phyloP scores from a whole-genome alignment of 192 early-diverging fungal species.

The Paraglomus brasilianum region DNA sequence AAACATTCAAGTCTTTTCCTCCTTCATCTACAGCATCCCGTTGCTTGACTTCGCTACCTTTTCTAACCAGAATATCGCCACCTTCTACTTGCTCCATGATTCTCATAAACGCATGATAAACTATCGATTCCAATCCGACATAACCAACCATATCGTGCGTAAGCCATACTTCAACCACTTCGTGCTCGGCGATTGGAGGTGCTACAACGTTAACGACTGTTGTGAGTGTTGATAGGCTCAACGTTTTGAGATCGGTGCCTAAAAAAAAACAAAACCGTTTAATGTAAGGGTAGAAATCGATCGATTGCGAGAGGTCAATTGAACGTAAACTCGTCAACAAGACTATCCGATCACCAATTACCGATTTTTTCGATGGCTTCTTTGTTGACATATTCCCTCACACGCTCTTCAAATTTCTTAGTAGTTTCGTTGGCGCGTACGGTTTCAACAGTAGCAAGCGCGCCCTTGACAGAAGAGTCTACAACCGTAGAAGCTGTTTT shows the following conservation, averaged over 20 bases:
- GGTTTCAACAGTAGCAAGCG: slow-evolving; percentile 46
- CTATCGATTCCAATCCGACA: slow-evolving; percentile 51
- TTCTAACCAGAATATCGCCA: slow-evolving; percentile 56
- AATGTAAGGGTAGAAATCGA: neutral
- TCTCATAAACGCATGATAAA: slow-evolving; percentile 53
- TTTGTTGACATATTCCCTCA: slow-evolving; percentile 54
- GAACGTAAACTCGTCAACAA: neutral
- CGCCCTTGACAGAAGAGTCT: slow-evolving; percentile 48
- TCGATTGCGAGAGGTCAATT: neutral
- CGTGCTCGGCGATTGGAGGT: slow-evolving; percentile 59
- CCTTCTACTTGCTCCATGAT: slow-evolving; percentile 62
- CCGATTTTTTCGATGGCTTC: slow-evolving; percentile 62
- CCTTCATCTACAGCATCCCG: slow-evolving; percentile 34
- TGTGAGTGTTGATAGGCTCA: slow-evolving; percentile 47
- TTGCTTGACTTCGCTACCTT: slow-evolving; percentile 37
- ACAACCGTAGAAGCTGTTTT: slow-evolving; percentile 53
- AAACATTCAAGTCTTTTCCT: slow-evolving; percentile 52
- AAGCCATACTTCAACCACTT: slow-evolving; percentile 60
- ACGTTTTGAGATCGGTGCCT: slow-evolving; percentile 50
- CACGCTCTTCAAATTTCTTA: slow-evolving; percentile 49
- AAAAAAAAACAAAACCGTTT: slow-evolving; percentile 1
- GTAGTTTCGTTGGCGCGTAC: slow-evolving; percentile 38
- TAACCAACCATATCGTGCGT: slow-evolving; percentile 57
- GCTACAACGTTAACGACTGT: slow-evolving; percentile 57
- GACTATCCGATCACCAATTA: slow-evolving; percentile 19